Evolutionary conservation across 768 basidiomycete genomes (phyloP).

Genomic region (Collybia mongolica): DNA sequence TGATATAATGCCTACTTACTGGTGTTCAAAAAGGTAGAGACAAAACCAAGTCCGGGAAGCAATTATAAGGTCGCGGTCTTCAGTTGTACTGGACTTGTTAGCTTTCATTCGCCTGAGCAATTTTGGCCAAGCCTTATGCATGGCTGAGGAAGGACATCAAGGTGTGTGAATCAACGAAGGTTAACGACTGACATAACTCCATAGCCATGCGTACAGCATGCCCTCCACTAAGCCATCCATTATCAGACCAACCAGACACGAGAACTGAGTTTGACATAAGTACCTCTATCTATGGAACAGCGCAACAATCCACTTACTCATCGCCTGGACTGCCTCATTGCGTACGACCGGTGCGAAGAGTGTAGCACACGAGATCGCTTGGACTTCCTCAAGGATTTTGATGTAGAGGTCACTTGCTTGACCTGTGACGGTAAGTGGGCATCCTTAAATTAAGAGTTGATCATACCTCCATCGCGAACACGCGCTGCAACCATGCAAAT

Average conservation of each 20-base stretch:
- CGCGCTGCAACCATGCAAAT: slow-evolving; percentile 94
- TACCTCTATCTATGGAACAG: slow-evolving; percentile 3
- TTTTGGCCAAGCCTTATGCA: slow-evolving; percentile 91
- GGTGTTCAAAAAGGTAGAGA: slow-evolving; percentile 90
- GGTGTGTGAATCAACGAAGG: not conserved
- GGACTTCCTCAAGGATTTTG: slow-evolving; percentile 81
- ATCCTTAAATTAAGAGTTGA: not conserved
- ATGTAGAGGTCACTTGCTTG: slow-evolving; percentile 72
- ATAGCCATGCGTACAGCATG: slow-evolving; percentile 98
- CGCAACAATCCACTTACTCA: slow-evolving; percentile 58
- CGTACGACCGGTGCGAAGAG: slow-evolving; percentile 85
- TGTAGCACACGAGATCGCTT: slow-evolving; percentile 79
- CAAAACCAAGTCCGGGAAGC: slow-evolving; percentile 91
- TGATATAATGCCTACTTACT: slow-evolving; percentile 49
- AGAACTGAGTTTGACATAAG: slow-evolving; percentile 51
- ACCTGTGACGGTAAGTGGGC: slow-evolving; percentile 37
- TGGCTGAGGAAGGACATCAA: slow-evolving; percentile 42
- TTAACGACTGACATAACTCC: slow-evolving; percentile 69
- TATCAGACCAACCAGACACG: slow-evolving; percentile 92
- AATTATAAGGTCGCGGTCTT: slow-evolving; percentile 79
- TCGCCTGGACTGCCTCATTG: slow-evolving; percentile 88
- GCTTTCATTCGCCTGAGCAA: slow-evolving; percentile 76
- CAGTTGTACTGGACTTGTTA: slow-evolving; percentile 52
- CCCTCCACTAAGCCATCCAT: slow-evolving; percentile 92
- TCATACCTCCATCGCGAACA: slow-evolving; percentile 82